These are phyloP conservation scores for Paecilomyces niveus DNA, from an alignment of 2,329 filamentous ascomycete genomes.

Conservation along the genomic window DNA sequence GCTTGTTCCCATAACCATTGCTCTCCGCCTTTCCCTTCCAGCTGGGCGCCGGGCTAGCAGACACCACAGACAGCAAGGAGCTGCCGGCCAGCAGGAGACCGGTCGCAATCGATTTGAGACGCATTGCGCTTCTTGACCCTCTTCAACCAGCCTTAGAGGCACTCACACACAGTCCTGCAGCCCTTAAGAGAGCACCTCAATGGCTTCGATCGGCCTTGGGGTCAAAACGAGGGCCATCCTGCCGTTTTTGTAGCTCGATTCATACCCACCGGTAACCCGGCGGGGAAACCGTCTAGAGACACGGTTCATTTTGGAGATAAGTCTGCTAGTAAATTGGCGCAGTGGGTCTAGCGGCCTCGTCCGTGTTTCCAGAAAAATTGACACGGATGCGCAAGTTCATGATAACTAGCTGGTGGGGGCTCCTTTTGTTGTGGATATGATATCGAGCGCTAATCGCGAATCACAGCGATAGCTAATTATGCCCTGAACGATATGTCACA, in stretches of 20 bases:
- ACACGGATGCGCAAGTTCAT: no score
- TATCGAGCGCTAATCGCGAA: no score
- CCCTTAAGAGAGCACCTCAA: neutral
- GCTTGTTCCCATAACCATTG: neutral
- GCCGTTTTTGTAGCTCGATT: neutral
- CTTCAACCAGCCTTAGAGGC: neutral
- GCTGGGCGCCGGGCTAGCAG: neutral
- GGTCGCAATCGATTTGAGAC: conserved; percentile 8
- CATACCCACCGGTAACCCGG: neutral
- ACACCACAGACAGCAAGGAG: conserved; percentile 5
- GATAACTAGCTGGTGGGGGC: no score
- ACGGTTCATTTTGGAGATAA: neutral
- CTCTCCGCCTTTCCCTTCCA: neutral
- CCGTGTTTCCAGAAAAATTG: neutral
- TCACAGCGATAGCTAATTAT: no score
- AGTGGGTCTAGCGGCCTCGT: neutral
- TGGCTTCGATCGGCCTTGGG: neutral
- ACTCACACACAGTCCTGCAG: no score
- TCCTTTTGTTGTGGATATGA: no score
- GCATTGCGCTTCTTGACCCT: neutral
- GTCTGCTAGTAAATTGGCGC: neutral
- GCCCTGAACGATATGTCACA: neutral
- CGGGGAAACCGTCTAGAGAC: neutral
- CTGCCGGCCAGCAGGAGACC: conserved; percentile 10
- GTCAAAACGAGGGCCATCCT: neutral